Conservation (phyloP, 78 protist genomes). For the Dictyostelium firmibasis region DNA sequence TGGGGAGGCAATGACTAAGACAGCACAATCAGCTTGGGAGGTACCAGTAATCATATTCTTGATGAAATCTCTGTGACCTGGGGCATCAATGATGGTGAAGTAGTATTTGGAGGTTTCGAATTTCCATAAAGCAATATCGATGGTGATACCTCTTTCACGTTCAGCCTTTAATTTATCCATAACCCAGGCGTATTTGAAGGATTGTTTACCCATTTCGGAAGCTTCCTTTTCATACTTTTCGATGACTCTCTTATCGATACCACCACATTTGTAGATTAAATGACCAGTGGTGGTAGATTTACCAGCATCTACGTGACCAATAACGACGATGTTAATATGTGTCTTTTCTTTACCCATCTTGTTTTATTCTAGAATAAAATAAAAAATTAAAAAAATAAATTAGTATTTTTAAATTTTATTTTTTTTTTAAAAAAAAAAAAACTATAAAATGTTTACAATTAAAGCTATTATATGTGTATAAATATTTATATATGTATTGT, state of each 20-base stretch:
- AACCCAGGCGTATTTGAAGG: constrained; percentile 99
- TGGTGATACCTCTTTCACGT: constrained; percentile 97
- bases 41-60: constrained; percentile 99
- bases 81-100: constrained; percentile 99
- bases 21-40: constrained; percentile 97
- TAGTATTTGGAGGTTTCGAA: constrained; percentile 97
- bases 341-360: constrained; percentile 88
- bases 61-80: constrained; percentile 99
- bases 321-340: constrained; percentile 91
- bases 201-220: constrained; percentile 95
- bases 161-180: constrained; percentile 98
- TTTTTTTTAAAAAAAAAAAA: too few species aligned
- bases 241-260: constrained; percentile 93
- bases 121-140: constrained; percentile 97
- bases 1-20: constrained; percentile 94
- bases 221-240: constrained; percentile 97
- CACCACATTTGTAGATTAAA: constrained; percentile 98
- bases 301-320: constrained; percentile 98
- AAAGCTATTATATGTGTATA: too few species aligned
- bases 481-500: too few species aligned
- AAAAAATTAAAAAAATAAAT: too few species aligned
- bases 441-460: too few species aligned
- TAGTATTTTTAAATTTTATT: too few species aligned
- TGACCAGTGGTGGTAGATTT: constrained; percentile 98
- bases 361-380: too few species aligned